Evolutionary conservation across 305 asterid genomes (phyloP), one percentile per base, ranked within the genome.

Genomic region (Solanum hybrid): DNA sequence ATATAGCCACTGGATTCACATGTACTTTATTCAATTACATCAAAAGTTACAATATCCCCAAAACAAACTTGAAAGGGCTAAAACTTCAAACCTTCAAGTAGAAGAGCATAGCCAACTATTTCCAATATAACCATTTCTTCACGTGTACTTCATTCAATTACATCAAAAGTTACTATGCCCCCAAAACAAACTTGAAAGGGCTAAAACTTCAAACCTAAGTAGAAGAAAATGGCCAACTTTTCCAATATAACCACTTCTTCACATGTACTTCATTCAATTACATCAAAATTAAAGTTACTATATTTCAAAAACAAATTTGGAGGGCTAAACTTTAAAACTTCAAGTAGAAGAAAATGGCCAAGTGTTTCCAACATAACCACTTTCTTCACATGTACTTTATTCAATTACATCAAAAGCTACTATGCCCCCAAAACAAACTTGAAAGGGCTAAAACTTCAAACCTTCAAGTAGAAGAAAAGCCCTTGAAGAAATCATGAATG

Each of bases 221-320:
- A 5, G 33, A 69, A 89, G 57, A 42, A 69, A 91, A 74, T 91
- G 91, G 2, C 51, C 82, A 51, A 75, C 89, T 39, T 88, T 86
- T 86, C 57, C 5, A 91, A 20, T n/a, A 89, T 84, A 33, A 18
- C 87, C 11, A 85, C 76, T 29, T 3, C 0, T 29, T 75, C 24
- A 75, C 12, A 31, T 14, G 39, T 7, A 7, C 24, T 75, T 75
- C 3, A 31, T 36, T 89, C 89, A 74, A 74, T 74, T 1, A 14
- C n/a, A 74, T 74, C 12, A 14, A 34, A 34, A 33, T 33, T 33
- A 74, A 13, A 29, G 35, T 28, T 28, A 13, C 22, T 0, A 13
- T 28, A 3, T 1, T 2, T 10, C 20, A 10, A 33, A 5, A 71
- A 26, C 35, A 73, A 73, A 71, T 18, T 71, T 12, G 7, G 8